These are phyloP conservation scores for Immersiella caudata DNA, from an alignment of 495 filamentous ascomycete species.

Conservation along the genomic window DNA sequence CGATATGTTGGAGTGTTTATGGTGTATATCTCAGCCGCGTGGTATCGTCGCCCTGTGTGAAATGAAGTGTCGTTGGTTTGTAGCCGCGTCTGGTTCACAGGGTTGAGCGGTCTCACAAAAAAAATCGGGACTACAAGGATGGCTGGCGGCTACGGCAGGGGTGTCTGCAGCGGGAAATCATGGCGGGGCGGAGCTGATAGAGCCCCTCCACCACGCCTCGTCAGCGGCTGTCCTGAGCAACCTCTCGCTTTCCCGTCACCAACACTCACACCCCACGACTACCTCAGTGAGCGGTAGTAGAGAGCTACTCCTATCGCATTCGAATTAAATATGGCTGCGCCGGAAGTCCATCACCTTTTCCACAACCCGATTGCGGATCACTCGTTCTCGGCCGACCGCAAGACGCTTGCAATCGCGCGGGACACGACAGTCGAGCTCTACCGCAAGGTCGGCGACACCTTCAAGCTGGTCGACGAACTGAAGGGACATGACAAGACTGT, in stretches of 20 bases:
- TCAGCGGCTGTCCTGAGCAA: slow-evolving; percentile 13
- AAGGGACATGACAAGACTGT: slow-evolving; percentile 96
- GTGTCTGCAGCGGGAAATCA: not conserved
- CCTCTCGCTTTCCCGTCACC: slow-evolving; percentile 5
- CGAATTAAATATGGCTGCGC: slow-evolving; percentile 65
- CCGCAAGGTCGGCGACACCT: slow-evolving; percentile 69
- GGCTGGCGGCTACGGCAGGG: not conserved
- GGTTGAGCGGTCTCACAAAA: slow-evolving; percentile 7
- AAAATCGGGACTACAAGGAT: not conserved
- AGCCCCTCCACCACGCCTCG: slow-evolving; percentile 18
- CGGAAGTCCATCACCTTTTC: slow-evolving; percentile 95
- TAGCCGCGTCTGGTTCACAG: not conserved
- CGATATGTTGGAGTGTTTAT: not conserved
- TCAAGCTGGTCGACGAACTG: slow-evolving; percentile 85
- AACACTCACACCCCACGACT: slow-evolving; percentile 20
- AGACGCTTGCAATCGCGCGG: slow-evolving; percentile 86
- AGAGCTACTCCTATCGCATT: slow-evolving; percentile 96
- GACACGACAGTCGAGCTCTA: slow-evolving; percentile 94
- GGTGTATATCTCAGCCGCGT: not conserved
- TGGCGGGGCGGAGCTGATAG: not conserved
- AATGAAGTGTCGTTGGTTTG: slow-evolving; percentile 2
- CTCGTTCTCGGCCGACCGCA: slow-evolving; percentile 90
- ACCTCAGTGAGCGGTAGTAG: slow-evolving; percentile 73
- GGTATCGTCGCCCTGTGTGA: not conserved
- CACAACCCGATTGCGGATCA: slow-evolving; percentile 96